Evolutionary conservation across 2,329 filamentous ascomycete genomes (phyloP).

Genomic region (Macrophomina tecta): DNA sequence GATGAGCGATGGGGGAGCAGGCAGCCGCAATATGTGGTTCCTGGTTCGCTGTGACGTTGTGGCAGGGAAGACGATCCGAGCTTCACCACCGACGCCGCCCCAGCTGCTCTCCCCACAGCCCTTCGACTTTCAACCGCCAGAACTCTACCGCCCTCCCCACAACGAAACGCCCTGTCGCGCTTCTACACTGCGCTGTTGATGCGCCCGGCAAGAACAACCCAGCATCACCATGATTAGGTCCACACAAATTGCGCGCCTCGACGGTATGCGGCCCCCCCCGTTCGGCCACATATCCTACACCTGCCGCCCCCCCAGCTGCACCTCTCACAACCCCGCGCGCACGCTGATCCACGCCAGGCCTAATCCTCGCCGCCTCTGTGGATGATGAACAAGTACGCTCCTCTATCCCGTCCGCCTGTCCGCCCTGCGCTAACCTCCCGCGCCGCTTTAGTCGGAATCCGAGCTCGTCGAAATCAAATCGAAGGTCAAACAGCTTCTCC

Average conservation of each 20-base stretch:
- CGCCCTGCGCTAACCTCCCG: conserved; percentile 30
- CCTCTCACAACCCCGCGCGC: not conserved
- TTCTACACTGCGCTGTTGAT: conserved; percentile 18
- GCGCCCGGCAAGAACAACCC: conserved; percentile 9
- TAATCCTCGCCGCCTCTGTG: conserved; percentile 92
- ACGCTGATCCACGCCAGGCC: conserved; percentile 62
- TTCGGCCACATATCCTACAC: conserved; percentile 26
- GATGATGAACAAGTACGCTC: conserved; percentile 77
- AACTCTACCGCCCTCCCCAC: not conserved
- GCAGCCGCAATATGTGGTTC: conserved; percentile 1
- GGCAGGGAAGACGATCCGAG: conserved; percentile 11
- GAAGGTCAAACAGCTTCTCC: conserved; percentile 88
- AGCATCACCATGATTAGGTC: conserved; percentile 74
- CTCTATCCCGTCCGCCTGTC: not conserved
- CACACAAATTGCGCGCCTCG: conserved; percentile 91
- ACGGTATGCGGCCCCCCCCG: conserved; percentile 64
- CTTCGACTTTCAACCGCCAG: not conserved
- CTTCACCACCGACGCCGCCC: conserved; percentile 1
- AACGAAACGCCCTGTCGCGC: not conserved
- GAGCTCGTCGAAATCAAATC: conserved; percentile 82
- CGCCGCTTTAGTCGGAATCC: conserved; percentile 63
- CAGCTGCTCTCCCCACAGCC: not conserved
- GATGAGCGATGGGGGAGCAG: not conserved
- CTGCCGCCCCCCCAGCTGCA: conserved; percentile 20
- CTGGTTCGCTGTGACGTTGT: conserved; percentile 12